Base-by-base conservation (phyloP, 768 basidiomycete species). In the Leccinum truebloodii region DNA sequence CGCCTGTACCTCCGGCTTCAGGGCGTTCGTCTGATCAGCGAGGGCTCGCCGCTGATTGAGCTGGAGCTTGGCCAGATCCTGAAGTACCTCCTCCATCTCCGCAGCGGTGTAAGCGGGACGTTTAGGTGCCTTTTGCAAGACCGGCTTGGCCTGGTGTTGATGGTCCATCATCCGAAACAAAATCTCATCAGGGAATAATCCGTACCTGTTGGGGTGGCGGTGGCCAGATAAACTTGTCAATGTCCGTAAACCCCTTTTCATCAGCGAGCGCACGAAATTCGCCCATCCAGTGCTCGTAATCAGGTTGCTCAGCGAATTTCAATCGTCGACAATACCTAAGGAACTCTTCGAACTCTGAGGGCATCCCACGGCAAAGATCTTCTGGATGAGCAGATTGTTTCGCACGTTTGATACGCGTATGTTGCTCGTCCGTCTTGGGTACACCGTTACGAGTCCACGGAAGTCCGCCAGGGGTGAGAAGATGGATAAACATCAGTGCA, bases 381-480 rank as follows among this genome's bases (percentile, higher is more conserved):
- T 89, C 88, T 32, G 89, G 84, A 0, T 76, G 78, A 1, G 87
- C 84, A 37, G 69, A 72, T 48, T 78, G 78, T 70, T 92, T 92
- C 59, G 83, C 84, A n/a, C 79, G 79, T 57, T 86, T 90, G 16
- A 92, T 74, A 3, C 77, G 79, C 30, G 81, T 77, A 71, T 91
- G 89, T 10, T 84, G 84, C 18, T 77, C 79, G 22, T 86, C 82
- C 6, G 85, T 85, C 65, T 87, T 88, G 8, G 90, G 90, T 14
- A 92, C 82, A n/a, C 90, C 90, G 61, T 88, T 88, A 24, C 90
- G 82, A 44, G 89, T 92, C 90, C 90, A 92, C 18, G 83, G 75
- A 24, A 92, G 81, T 9, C 90, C 90, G 16, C 85, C 82, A 2
- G 90, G 89, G 6, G 86, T 92, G 49, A 92, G 78, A 26, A 92